Base-by-base conservation (phyloP, 2,329 filamentous ascomycete genomes). In the Penicillium sclerotiorum region DNA sequence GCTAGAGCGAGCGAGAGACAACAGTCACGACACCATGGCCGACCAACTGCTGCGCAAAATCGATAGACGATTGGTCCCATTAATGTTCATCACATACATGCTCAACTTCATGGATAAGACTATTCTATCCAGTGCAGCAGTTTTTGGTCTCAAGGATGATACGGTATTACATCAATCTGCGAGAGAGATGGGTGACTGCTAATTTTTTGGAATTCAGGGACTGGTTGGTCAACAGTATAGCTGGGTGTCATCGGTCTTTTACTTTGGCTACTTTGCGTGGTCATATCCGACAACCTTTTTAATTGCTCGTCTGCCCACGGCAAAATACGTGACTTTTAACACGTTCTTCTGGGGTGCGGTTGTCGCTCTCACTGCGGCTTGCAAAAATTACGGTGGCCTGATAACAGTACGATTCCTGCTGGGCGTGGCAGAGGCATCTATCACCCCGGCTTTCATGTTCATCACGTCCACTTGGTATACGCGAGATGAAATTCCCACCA, bases 41-140 rank as follows among this genome's bases (percentile, higher is more conserved):
- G 57, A 53, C 38, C 28, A 62, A 7, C 73, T 83, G 3, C 50
- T 84, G 43, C 70, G 74, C 21, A 83, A 83, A 63, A 83, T 85
- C 50, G 83, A 85, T 61, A 68, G 66, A 55, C 69, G 70, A 11
- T 67, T 85, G 8, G 77, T 85, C 5, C 80, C 82, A 0, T 66
- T 85, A 9, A 65, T 85, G 8, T 83, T 84, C 52, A 56, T 78
- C 35, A 82, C 78, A 0, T 85, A 85, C 59, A 78, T 79, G 69
- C 63, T 85, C 53, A 82, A 83, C 58, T 84, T 84, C 49, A 81
- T 85, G 73, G 82, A 85, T 64, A 85, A 85, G 61, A 77, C 77
- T 1, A 81, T 81, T 48, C 61, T 83, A 1, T 80, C 79, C 0
- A 81, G 76, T 50, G 81, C 82, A 0, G 72, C 80, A 4, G 79